A percentile compares a stretch with the other conserved stretches of the same genome.
These are phyloP conservation scores for Daldinia loculata DNA, from an alignment of 495 filamentous ascomycete genomes.

Conservation along the genomic window DNA sequence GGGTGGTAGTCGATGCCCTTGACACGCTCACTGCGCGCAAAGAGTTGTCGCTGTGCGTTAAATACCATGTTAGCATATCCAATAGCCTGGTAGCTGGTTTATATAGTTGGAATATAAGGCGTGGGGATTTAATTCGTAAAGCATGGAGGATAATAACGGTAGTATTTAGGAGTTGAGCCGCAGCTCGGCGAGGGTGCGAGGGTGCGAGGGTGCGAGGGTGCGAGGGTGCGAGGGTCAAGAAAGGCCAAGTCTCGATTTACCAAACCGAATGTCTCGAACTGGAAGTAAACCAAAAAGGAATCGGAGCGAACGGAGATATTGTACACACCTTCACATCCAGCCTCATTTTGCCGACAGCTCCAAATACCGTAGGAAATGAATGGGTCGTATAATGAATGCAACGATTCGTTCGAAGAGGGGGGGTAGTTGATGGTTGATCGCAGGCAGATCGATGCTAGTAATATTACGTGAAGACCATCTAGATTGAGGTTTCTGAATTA, in stretches of 20 bases:
- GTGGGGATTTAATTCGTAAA: conserved; percentile 11
- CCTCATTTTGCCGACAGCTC: conserved; percentile 71
- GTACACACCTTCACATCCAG: conserved; percentile 87
- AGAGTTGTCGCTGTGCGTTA: conserved; percentile 74
- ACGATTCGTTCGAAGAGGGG: conserved; percentile 30
- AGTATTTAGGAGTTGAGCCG: conserved; percentile 12
- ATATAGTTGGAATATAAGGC: conserved; percentile 14
- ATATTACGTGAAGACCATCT: conserved; percentile 29
- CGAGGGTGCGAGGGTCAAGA: conserved; percentile 15
- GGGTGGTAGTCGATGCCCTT: conserved; percentile 99
- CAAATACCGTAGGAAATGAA: conserved; percentile 21
- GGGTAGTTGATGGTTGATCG: conserved; percentile 25
- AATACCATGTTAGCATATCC: conserved; percentile 47
- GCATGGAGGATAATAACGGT: background rate
- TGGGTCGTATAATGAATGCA: conserved; percentile 24
- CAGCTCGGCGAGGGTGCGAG: background rate
- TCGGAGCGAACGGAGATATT: conserved; percentile 35
- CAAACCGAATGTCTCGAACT: conserved; percentile 11
- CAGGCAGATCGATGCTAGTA: conserved; percentile 21
- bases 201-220: too few species aligned
- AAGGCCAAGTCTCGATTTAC: conserved; percentile 27
- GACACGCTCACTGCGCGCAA: conserved; percentile 87
- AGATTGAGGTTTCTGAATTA: conserved; percentile 1
- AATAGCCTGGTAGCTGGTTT: conserved; percentile 37
- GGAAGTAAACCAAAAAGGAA: conserved; percentile 18